Base-by-base conservation (phyloP, 345 rosid genomes). In the Gossypium thurberi region DNA sequence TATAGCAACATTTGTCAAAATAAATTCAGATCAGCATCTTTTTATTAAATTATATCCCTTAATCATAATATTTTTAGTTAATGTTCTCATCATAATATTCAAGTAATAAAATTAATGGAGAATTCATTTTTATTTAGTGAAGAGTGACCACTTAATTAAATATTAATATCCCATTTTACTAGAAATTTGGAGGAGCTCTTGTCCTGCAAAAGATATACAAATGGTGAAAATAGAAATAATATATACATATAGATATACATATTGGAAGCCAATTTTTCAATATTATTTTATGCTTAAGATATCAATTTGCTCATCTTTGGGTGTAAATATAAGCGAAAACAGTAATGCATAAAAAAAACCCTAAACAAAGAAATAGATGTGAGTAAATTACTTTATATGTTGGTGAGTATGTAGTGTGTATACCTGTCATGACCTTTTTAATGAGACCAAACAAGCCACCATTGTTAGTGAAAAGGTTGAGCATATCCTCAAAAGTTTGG, bases 391-490 rank as follows among this genome's bases (percentile, higher is more conserved):
- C 12, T 11, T 47, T 50, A 50, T 4, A 50, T 14, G 17, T 50
- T 13, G 21, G 10, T 20, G 28, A 18, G 1, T 56, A 8, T 56
- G 21, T 55, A 8, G 40, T 44, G 12, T 44, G 13, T 53, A 8
- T 23, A 58, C 62, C 62, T 58, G 33, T 21, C 62, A 58, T 58
- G 62, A 58, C 3, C 11, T 25, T 12, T 58, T 23, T 58, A 8
- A 58, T 6, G 62, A 58, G 62, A 23, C 62, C 62, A 58, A 58
- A 23, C 62, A 58, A 58, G 33, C 62, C 62, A 58, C 62, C 62
- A 11, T 58, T 58, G 62, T 58, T 58, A 58, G 14, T 1, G 8
- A 58, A 58, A 23, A 58, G 62, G 62, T 58, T 58, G 33, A 25
- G 6, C 62, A 58, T 58, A 25, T 58, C 62, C 37, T 58, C 62